Evolutionary conservation across 2,329 filamentous ascomycete species (phyloP).

Genomic region (Colletotrichum cordylinicola): DNA sequence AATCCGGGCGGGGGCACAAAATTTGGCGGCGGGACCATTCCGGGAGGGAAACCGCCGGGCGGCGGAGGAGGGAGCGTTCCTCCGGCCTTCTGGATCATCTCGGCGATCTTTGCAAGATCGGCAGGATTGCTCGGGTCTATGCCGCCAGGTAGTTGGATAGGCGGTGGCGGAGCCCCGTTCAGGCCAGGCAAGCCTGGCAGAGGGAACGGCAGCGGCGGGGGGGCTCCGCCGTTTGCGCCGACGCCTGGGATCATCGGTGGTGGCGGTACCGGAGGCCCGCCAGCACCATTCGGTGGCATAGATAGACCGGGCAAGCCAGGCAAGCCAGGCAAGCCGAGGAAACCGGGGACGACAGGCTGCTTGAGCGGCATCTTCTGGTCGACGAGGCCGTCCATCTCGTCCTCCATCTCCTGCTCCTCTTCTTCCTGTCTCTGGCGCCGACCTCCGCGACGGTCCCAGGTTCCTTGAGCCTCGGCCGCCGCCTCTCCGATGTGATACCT

Average conservation of each 20-base stretch:
- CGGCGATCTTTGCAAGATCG: conserved; percentile 65
- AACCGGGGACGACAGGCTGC: conserved; percentile 52
- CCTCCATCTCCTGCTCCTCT: conserved; percentile 91
- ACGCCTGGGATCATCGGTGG: conserved; percentile 58
- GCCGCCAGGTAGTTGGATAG: conserved; percentile 52
- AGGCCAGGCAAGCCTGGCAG: conserved; percentile 55
- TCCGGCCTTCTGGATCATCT: conserved; percentile 70
- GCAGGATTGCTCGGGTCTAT: conserved; percentile 66
- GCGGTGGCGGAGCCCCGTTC: conserved; percentile 50
- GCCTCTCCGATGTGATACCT: conserved; percentile 95
- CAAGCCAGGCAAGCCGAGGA: conserved; percentile 65
- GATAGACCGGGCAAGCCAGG: conserved; percentile 43
- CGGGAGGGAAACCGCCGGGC: conserved; percentile 47
- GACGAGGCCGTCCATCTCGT: conserved; percentile 89
- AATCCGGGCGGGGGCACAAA: conserved; percentile 49
- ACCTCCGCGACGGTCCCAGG: conserved; percentile 83
- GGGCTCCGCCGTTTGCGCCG: conserved; percentile 42
- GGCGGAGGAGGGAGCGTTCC: conserved; percentile 62
- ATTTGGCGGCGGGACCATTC: conserved; percentile 51
- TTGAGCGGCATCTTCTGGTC: conserved; percentile 84
- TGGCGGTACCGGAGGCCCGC: conserved; percentile 28
- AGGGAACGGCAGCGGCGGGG: conserved; percentile 58
- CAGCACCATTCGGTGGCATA: conserved; percentile 40
- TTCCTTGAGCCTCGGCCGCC: conserved; percentile 93
- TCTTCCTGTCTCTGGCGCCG: conserved; percentile 85